Evolutionary conservation across 140 eudicot genomes (phyloP), one percentile per base, ranked within the genome.

Genomic region (Flaveria floridana): DNA sequence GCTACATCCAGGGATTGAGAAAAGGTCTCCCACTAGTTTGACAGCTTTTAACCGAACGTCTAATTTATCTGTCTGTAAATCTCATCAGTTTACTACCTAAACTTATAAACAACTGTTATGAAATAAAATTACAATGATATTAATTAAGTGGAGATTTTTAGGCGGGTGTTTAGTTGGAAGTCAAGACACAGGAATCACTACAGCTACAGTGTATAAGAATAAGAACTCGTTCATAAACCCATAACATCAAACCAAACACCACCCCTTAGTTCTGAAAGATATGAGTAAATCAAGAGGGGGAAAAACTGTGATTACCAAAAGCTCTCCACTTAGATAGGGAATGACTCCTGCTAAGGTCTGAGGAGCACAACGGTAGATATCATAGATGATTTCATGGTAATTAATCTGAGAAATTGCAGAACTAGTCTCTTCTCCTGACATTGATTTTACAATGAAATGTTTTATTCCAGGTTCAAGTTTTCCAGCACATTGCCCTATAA

Each of bases 381-480:
- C 87, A 77, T 85, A 94, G 42, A 94, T 86, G 61, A 88, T 87
- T 74, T 86, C 92, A 79, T 94, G 94, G 85, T 90, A 85, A 85
- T 88, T 86, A 79, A 87, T 81, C 63, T 88, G 86, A 81, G 68
- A 70, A 46, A 75, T 59, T 70, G 72, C 25, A 44, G 89, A 53
- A 65, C 74, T 84, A 84, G 67, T 76, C 41, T 88, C 96, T 59
- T 93, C 97, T 68, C 87, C 96, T 0, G 99, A 85, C 92, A 94
- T 90, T 81, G 94, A 94, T 69, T 96, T 87, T 66, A 94, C 78
- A 70, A 94, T 91, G 47, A 86, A 82, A 77, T 85, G 90, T 81
- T 90, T 94, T 75, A 94, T 85, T 71, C 86, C 84, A 62, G 97
- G 87, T 81, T 90, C 97, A 63, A 94, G 97, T 81, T 90, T 91